These are phyloP conservation scores for Beauveria australis DNA, from an alignment of 2,329 filamentous ascomycete species.

Conservation along the genomic window DNA sequence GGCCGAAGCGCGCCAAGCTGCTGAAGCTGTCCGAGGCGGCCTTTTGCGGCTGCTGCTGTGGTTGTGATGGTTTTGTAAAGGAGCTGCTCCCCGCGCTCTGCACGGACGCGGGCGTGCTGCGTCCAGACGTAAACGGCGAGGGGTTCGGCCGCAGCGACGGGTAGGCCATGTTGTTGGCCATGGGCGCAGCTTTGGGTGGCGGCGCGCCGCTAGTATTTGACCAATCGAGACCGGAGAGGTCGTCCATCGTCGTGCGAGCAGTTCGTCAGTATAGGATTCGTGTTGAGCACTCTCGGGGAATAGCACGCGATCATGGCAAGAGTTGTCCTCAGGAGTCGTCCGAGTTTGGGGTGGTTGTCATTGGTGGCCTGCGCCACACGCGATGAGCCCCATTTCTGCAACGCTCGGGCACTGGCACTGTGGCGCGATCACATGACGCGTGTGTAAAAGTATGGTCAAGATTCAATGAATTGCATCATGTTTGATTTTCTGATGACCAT, in stretches of 20 bases:
- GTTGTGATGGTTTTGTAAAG: slow-evolving; percentile 33
- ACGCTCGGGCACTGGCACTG: neutral
- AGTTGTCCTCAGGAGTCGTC: neutral
- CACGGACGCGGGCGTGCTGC: slow-evolving; percentile 47
- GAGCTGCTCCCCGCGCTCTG: slow-evolving; percentile 34
- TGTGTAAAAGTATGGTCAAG: too few relatives aligned
- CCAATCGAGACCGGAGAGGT: slow-evolving; percentile 55
- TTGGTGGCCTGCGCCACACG: slow-evolving; percentile 6
- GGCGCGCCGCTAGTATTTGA: slow-evolving; percentile 33
- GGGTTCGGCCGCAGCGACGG: slow-evolving; percentile 47
- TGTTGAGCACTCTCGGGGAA: neutral
- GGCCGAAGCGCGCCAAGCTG: slow-evolving; percentile 56
- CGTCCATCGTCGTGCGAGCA: slow-evolving; percentile 41
- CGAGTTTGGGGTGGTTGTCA: slow-evolving; percentile 2
- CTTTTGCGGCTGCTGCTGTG: neutral
- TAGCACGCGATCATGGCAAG: slow-evolving; percentile 1
- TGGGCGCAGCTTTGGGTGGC: slow-evolving; percentile 22
- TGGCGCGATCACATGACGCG: slow-evolving; percentile 5
- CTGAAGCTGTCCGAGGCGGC: slow-evolving; percentile 64
- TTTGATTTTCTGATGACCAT: neutral
- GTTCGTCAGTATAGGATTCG: neutral
- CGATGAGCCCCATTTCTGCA: neutral
- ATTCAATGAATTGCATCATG: neutral
- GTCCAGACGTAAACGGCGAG: slow-evolving; percentile 46
- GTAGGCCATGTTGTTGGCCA: slow-evolving; percentile 36